phyloP scores from a whole-genome alignment of 2,329 filamentous ascomycete species.

The Dichotomopilus funicola region DNA sequence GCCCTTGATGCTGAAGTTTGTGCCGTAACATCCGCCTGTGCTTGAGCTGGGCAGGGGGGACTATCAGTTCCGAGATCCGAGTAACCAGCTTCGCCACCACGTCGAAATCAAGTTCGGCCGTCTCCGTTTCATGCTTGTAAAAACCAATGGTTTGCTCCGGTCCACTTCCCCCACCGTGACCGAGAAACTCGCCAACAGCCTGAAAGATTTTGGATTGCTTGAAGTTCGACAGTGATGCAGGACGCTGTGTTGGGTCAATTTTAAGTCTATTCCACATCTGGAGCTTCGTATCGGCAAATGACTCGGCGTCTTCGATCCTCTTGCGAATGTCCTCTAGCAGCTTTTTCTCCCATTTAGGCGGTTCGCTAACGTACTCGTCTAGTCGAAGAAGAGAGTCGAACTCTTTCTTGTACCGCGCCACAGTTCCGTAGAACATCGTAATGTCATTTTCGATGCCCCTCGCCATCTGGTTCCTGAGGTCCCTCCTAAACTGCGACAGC shows the following conservation, averaged over 20 bases:
- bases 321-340: background rate
- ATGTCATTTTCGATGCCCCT: background rate
- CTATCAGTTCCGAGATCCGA: background rate
- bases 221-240: too few species aligned
- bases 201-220: background rate
- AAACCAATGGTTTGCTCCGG: too few species aligned
- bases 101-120: background rate
- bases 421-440: background rate
- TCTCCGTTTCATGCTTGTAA: too few species aligned
- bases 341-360: background rate
- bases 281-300: background rate
- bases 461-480: background rate
- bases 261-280: background rate
- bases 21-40: background rate
- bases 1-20: background rate
- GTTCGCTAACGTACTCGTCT: background rate
- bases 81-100: background rate
- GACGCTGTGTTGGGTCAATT: background rate
- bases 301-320: background rate
- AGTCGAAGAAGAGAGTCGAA: background rate
- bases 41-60: background rate
- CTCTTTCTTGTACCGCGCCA: background rate
- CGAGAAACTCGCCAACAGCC: background rate
- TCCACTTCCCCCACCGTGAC: too few species aligned
- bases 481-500: background rate